Base-by-base conservation (phyloP, 2,329 filamentous ascomycete species). In the Venturia asperata region DNA sequence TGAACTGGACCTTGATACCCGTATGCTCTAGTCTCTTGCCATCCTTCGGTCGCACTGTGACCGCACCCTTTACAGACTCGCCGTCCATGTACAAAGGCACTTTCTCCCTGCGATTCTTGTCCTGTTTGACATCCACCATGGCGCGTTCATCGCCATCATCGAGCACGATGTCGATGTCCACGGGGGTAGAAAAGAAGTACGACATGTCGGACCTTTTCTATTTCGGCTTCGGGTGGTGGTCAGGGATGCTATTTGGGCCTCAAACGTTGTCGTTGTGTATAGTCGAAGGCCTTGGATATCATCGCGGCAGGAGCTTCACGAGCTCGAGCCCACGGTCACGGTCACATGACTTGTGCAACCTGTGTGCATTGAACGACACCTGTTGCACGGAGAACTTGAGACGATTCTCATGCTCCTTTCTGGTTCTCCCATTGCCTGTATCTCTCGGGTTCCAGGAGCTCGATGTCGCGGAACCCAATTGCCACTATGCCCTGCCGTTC, bases 1-100 rank as follows among this genome's bases (percentile, higher is more conserved):
- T 97, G 81, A 99, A 99, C 77, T 99, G 94, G 72, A 99, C 93
- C 80, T 99, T 99, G 84, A 99, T 97, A 71, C 94, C 94, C 13
- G 92, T 97, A 78, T 99, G 94, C 78, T 99, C 94, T 74, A 99
- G 82, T 68, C 94, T 86, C 83, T 97, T 97, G 74, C 94, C 94
- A 82, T 99, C 94, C 79, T 99, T 99, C 62, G 94, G 94, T 70
- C 94, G 83, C 70, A 99, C 87, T 9, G 94, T 99, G 67, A 99
- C 92, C 63, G 89, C 89, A 72, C 93, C 94, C 82, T 96, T 97
- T 74, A 99, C 93, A 52, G 92, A 97, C 81, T 99, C 94, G 71
- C 95, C 94, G 75, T 99, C 94, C 83, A 96, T 92, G 77, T 96
- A 99, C 68, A 99, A 83, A 67, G 94, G 94, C 61, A 92, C 92